Base-by-base conservation (phyloP, 2,329 filamentous ascomycete species). In the Scedosporium dehoogii region DNA sequence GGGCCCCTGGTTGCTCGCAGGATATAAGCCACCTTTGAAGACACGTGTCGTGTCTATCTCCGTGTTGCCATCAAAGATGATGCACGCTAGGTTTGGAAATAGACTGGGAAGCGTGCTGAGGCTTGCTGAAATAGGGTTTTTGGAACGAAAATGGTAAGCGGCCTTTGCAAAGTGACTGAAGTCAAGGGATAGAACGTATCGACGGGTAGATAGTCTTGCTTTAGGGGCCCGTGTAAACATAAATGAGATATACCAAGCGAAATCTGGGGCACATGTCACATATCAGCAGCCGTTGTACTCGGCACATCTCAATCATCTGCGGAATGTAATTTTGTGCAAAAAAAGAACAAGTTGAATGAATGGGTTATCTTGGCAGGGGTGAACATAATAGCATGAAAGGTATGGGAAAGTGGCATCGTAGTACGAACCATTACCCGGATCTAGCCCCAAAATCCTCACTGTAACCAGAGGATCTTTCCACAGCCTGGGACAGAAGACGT, bases 391-490 rank as follows among this genome's bases (percentile, higher is more conserved):
- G 25, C 12, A 12, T 33, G 41, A 42, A 44, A 6, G 14, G 29
- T 18, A 14, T 16, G 7, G 16, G 12, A 42, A 59, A 25, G 21
- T 10, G 18, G 29, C 48, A 27, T n/a, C 55, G 55, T n/a, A 16
- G 46, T 51, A 69, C 76, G 74, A 63, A 81, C 80, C 79, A 69
- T 79, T 71, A 65, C 74, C 75, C 12, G 76, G 75, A 63, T 78
- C 74, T 25, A 80, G 67, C 5, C 77, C 76, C 7, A 76, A 70
- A 1, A 65, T 68, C 64, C 75, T 72, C 25, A 73, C 72, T 1
- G 74, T 69, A 18, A 71, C 67, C 18, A 84, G 68, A 10, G 82
- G 74, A 67, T 84, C 77, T 64, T 73, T 73, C 83, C 82, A 85
- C 18, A 85, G 70, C 4, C 73, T 76, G 21, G 81, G 79, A 4